Evolutionary conservation across 768 basidiomycete species (phyloP).

Genomic region (Kwoniella mangroviensis): DNA sequence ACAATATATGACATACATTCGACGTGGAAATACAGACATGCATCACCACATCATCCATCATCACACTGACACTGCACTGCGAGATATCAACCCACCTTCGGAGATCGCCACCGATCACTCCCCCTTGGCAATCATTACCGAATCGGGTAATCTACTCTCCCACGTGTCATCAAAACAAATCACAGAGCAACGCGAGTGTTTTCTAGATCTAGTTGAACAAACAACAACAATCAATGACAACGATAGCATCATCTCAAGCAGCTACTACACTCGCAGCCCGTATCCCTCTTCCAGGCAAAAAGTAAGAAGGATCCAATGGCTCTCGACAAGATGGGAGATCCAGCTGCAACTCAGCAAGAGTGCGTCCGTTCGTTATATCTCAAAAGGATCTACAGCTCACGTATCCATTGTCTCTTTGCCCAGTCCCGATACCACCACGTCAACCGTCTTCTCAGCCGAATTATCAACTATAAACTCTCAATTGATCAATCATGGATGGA

Average conservation of each 20-base stretch:
- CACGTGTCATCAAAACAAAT: constrained; percentile 13
- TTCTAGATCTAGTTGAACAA: not conserved
- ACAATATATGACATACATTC: not conserved
- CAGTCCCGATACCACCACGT: constrained; percentile 2
- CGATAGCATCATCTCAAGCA: not conserved
- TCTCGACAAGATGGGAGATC: not conserved
- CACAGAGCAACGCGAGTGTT: constrained; percentile 1
- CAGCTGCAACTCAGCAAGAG: not conserved
- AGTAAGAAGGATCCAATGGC: not conserved
- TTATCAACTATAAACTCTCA: constrained; percentile 46
- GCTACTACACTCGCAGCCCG: too few relatives aligned
- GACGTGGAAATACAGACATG: not conserved
- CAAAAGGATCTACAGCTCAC: not conserved
- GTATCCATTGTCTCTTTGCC: too few relatives aligned
- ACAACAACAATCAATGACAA: not conserved
- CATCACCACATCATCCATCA: not conserved
- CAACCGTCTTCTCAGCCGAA: constrained; percentile 12
- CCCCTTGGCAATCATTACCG: not conserved
- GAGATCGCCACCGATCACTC: constrained; percentile 12
- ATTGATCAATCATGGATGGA: constrained; percentile 45
- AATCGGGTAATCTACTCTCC: not conserved
- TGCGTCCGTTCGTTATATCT: not conserved
- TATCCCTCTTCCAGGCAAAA: too few relatives aligned
- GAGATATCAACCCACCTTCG: not conserved
- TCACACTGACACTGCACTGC: not conserved